Conservation (phyloP, 257 asterid genomes). For the Gentiana dahurica region DNA sequence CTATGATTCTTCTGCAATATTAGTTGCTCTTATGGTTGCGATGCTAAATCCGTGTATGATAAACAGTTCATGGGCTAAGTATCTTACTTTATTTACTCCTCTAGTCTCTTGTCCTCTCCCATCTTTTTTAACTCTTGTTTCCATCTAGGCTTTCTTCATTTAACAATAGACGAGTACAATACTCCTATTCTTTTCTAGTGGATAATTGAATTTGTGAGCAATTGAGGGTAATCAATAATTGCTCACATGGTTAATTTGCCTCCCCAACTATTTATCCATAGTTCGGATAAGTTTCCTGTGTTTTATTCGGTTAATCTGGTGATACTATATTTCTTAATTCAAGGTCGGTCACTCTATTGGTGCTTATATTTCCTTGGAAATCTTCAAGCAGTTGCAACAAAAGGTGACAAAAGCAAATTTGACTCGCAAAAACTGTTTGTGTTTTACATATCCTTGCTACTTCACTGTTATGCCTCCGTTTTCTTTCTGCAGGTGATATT, state of each 20-base stretch:
- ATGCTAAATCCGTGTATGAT: background rate
- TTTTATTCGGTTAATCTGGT: constrained; percentile 1
- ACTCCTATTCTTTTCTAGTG: too few species aligned
- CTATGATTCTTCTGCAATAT: background rate
- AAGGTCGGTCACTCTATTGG: constrained; percentile 97
- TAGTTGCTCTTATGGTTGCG: background rate
- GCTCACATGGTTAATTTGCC: too few species aligned
- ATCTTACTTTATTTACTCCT: background rate
- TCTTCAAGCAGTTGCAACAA: constrained; percentile 43
- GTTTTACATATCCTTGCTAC: background rate
- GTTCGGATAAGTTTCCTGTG: too few species aligned
- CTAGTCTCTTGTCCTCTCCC: background rate
- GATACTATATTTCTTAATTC: constrained; percentile 17
- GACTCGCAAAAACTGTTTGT: background rate
- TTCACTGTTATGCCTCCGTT: constrained; percentile 5
- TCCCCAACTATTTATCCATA: too few species aligned
- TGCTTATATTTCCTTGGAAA: constrained; percentile 63
- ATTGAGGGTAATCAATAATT: too few species aligned
- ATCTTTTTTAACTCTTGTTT: background rate
- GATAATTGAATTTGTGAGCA: too few species aligned
- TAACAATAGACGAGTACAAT: too few species aligned
- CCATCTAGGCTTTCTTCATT: too few species aligned
- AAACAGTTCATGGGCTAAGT: background rate
- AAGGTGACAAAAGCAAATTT: constrained; percentile 39
- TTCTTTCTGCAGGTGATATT: constrained; percentile 40